These are phyloP conservation scores for Apophysomyces variabilis DNA, from an alignment of 371 early-diverging fungal species.

Conservation along the genomic window DNA sequence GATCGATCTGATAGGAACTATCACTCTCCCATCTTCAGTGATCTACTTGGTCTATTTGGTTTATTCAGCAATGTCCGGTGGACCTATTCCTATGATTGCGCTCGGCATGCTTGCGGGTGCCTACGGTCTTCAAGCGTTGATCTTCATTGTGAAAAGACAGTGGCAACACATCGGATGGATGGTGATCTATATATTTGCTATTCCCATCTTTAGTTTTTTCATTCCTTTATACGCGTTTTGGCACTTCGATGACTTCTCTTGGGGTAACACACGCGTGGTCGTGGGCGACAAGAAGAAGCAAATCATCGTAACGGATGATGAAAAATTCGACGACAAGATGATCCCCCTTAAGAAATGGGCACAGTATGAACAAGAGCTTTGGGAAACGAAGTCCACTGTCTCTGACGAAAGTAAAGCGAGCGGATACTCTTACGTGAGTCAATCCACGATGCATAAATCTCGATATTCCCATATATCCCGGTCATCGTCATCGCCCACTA, in stretches of 20 bases:
- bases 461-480: neutral
- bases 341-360: slow-evolving; percentile 67
- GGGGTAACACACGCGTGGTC: slow-evolving; percentile 96
- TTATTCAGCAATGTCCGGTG: slow-evolving; percentile 57
- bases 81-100: slow-evolving; percentile 68
- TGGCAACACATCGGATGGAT: slow-evolving; percentile 95
- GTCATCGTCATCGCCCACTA: slow-evolving; percentile 78
- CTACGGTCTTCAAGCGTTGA: slow-evolving; percentile 91
- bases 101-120: slow-evolving; percentile 76
- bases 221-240: slow-evolving; percentile 97
- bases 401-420: slow-evolving; percentile 20
- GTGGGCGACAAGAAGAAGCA: slow-evolving; percentile 67
- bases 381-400: slow-evolving; percentile 50
- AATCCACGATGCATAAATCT: slow-evolving; percentile 1
- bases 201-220: slow-evolving; percentile 97
- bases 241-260: slow-evolving; percentile 99
- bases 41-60: slow-evolving; percentile 58
- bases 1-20: slow-evolving; percentile 95
- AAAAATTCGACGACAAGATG: slow-evolving; percentile 63
- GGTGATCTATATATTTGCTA: slow-evolving; percentile 87
- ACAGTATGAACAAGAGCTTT: slow-evolving; percentile 81
- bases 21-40: slow-evolving; percentile 95
- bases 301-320: slow-evolving; percentile 50
- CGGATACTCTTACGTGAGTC: neutral
- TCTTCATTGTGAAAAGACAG: slow-evolving; percentile 86